Evolutionary conservation across 2,329 filamentous ascomycete species (phyloP).

Genomic region (Davidsoniella virescens): DNA sequence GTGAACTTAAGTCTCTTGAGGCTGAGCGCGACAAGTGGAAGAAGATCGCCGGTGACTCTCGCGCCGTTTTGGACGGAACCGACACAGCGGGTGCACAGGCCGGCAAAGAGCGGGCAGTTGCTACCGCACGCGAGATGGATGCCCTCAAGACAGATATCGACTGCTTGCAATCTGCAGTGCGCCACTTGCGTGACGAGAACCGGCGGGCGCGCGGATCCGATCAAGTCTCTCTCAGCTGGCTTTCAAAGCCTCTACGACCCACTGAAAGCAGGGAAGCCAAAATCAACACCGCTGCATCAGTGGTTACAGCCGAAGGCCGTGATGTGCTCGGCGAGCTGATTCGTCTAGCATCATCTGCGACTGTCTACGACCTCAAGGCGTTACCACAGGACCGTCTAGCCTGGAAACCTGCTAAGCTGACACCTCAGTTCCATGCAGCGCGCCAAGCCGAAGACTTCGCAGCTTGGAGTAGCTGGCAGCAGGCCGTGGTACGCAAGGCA

Average conservation of each 20-base stretch:
- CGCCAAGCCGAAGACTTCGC: constrained; percentile 49
- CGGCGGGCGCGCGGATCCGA: constrained; percentile 42
- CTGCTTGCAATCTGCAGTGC: constrained; percentile 46
- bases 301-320: constrained; percentile 43
- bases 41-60: constrained; percentile 48
- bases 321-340: constrained; percentile 50
- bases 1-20: constrained; percentile 48
- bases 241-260: constrained; percentile 42
- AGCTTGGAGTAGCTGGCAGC: constrained; percentile 42
- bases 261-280: neutral
- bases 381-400: constrained; percentile 43
- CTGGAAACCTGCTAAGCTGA: constrained; percentile 49
- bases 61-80: constrained; percentile 35
- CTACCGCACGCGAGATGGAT: constrained; percentile 58
- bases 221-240: constrained; percentile 42
- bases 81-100: constrained; percentile 31
- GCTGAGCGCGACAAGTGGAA: constrained; percentile 54
- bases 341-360: constrained; percentile 38
- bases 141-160: constrained; percentile 52
- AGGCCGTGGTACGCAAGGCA: constrained; percentile 37
- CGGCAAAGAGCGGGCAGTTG: constrained; percentile 49
- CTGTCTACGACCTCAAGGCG: constrained; percentile 41
- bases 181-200: constrained; percentile 53
- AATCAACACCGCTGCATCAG: constrained; percentile 20
- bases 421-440: constrained; percentile 50